A percentile compares a stretch with the other conserved stretches of the same genome.
phyloP scores from a whole-genome alignment of 2,329 filamentous ascomycete genomes.

The Botryotinia narcissicola region DNA sequence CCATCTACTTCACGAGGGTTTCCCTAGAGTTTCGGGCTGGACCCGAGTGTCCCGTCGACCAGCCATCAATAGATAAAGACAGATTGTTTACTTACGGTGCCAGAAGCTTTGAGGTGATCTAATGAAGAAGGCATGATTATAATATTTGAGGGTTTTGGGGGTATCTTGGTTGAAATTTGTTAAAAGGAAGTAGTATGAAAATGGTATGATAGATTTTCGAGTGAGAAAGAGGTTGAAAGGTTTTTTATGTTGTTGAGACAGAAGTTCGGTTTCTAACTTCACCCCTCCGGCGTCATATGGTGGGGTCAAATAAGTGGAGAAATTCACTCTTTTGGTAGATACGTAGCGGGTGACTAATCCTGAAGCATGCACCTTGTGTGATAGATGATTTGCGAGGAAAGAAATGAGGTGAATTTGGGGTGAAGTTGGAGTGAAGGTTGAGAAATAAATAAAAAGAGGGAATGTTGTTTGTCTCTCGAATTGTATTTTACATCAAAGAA shows the following conservation, averaged over 20 bases:
- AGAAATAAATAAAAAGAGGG: neutral
- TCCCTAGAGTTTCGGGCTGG: neutral
- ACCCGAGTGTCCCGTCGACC: constrained; percentile 8
- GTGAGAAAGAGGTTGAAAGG: constrained; percentile 16
- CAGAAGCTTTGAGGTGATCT: constrained; percentile 93
- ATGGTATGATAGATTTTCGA: constrained; percentile 1
- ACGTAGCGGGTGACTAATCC: neutral
- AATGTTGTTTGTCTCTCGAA: neutral
- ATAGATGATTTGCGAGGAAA: neutral
- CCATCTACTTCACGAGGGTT: neutral
- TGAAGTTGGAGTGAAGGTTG: neutral
- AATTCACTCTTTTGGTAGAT: neutral
- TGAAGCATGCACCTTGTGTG: neutral
- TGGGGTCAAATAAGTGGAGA: constrained; percentile 10
- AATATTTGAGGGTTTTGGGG: constrained; percentile 20
- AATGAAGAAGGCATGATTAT: constrained; percentile 77
- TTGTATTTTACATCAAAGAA: neutral
- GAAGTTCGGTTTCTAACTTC: neutral
- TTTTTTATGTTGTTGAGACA: constrained; percentile 14
- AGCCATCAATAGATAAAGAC: constrained; percentile 7
- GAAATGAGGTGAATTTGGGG: neutral
- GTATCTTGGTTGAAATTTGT: constrained; percentile 23
- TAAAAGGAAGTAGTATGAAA: constrained; percentile 6
- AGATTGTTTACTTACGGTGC: constrained; percentile 72
- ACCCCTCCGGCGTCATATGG: constrained; percentile 18